Evolutionary conservation across 2,329 filamentous ascomycete genomes (phyloP), one percentile per base, ranked within the genome.

Genomic region (Penicillium sp.): DNA sequence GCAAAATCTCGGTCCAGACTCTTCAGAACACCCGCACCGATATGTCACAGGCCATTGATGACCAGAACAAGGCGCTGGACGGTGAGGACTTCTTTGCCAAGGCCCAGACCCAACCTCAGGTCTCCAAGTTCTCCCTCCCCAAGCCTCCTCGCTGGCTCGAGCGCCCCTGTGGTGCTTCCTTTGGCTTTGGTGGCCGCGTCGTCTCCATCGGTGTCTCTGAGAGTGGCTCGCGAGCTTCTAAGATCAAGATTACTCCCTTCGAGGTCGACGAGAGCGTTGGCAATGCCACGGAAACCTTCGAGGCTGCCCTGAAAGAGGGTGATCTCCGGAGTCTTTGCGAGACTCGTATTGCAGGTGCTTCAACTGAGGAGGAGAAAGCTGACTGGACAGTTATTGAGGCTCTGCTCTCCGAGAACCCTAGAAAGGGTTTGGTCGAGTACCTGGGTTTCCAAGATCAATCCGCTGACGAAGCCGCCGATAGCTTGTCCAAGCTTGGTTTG

Each of bases 71-170:
- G 67, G 86, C 86, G 52, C 77, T 95, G 31, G 91, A 97, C 69
- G 93, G 90, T 48, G 95, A 96, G 70, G 95, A 98, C 70, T 99
- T 99, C 80, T 99, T 99, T 70, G 90, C 90, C 14, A 93, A 91
- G 73, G 93, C 93, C 11, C 93, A 96, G 73, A 90, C 88, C 7
- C 91, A 97, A 69, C 91, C 93, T 3, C 93, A 97, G 74, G 90
- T 88, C 22, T 90, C 90, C 26, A 92, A 90, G 2, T 99, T 98
- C 80, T 91, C 91, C 2, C 80, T 99, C 45, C 80, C 83, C 48
- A 92, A 91, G 70, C 88, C 95, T 1, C 96, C 95, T 1, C 93
- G 88, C 65, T 99, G 95, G 95, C 83, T 95, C 43, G 88, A 96
- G 75, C 84, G 90, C 53, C 93, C 93, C 1, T 84, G 88, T 43